These are phyloP conservation scores for Backusella sp. DNA, from an alignment of 192 early-diverging fungal species.

Conservation along the genomic window DNA sequence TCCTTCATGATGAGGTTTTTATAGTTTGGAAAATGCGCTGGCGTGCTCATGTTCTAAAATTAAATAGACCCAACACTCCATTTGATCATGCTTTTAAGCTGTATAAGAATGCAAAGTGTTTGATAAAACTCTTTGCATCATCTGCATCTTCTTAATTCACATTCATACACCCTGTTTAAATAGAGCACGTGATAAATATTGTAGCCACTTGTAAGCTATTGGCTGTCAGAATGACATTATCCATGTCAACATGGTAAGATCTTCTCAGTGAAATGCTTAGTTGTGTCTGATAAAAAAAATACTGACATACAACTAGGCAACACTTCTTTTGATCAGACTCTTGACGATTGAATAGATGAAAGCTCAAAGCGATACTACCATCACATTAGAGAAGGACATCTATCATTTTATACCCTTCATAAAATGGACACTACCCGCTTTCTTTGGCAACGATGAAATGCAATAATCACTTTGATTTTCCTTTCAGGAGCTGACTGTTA, in stretches of 20 bases:
- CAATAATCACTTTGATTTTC: no score
- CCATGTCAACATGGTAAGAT: background rate
- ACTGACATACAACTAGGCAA: background rate
- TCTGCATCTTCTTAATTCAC: background rate
- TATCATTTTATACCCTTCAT: background rate
- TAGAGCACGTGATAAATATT: background rate
- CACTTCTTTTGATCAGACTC: background rate
- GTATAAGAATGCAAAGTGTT: background rate
- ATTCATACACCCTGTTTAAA: background rate
- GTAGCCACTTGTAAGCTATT: background rate
- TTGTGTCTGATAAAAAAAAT: background rate
- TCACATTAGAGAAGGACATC: no score
- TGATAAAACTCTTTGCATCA: background rate
- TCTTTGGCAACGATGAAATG: background rate
- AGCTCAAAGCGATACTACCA: background rate
- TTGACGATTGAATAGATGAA: background rate
- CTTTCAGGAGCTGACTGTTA: background rate
- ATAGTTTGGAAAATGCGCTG: background rate
- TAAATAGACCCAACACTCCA: background rate
- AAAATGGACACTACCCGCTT: background rate
- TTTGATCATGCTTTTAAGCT: background rate
- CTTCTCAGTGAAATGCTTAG: background rate
- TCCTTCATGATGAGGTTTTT: background rate
- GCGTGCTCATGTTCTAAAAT: background rate
- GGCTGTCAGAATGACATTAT: background rate